These are phyloP conservation scores for Tuber indicum DNA, from an alignment of 495 filamentous ascomycete species.

Conservation along the genomic window DNA sequence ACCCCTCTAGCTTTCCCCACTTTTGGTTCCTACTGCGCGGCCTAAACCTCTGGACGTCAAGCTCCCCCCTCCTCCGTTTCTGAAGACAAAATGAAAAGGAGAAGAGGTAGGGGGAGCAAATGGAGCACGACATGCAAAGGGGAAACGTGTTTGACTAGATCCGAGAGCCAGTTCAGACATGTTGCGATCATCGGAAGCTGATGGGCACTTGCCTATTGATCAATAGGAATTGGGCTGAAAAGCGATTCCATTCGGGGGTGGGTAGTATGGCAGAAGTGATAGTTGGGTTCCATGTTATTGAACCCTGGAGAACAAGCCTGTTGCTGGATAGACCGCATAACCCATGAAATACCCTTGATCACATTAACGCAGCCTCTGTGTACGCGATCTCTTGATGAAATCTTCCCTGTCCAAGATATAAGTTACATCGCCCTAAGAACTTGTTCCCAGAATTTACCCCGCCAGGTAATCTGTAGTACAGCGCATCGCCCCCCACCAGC, in stretches of 20 bases:
- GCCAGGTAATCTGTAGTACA: no score
- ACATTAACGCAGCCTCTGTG: no score
- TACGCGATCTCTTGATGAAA: no score
- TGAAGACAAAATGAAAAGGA: neutral
- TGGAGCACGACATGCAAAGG: neutral
- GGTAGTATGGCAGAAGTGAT: neutral
- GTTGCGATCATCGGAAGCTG: neutral
- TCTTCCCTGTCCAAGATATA: no score
- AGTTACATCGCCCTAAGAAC: no score
- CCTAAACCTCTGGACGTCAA: neutral
- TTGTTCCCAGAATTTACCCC: no score
- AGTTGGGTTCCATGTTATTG: neutral
- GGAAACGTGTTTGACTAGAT: neutral
- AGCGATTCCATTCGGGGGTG: neutral
- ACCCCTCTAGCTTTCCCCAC: neutral
- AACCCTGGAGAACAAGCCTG: neutral
- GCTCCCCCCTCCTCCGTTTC: neutral
- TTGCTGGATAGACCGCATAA: no score
- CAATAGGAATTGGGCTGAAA: neutral
- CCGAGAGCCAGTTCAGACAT: neutral
- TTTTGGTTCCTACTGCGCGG: neutral
- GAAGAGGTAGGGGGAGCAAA: neutral
- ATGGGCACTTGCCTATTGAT: neutral
- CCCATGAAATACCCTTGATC: no score
- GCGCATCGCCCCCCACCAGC: no score